A percentile compares a stretch with the other conserved stretches of the same genome.
phyloP scores from a whole-genome alignment of 2,329 filamentous ascomycete species.

The Tolypocladium pustulatum region DNA sequence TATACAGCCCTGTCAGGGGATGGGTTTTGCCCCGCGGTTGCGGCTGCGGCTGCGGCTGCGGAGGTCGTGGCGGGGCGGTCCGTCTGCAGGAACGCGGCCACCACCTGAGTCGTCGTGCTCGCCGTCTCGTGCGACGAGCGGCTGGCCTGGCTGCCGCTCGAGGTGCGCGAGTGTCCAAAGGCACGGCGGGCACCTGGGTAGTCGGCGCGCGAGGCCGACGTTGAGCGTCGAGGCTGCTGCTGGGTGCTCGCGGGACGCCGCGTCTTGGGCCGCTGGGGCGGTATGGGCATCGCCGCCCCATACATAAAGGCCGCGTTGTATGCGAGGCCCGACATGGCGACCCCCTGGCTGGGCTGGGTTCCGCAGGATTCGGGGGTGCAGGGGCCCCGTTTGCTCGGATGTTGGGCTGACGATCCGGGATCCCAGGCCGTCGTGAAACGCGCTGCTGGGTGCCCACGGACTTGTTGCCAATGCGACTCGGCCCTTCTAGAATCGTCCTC shows the following conservation, averaged over 20 bases:
- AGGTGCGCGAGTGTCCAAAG: conserved; percentile 17
- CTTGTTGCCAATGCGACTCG: background rate
- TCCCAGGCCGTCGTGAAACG: background rate
- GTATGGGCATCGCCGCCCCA: conserved; percentile 15
- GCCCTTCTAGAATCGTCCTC: background rate
- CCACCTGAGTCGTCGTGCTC: background rate
- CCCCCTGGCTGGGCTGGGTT: conserved; percentile 1
- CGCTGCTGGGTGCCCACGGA: background rate
- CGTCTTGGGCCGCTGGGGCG: conserved; percentile 1
- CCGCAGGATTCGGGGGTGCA: background rate
- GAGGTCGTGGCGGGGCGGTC: conserved; percentile 16
- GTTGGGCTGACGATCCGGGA: background rate
- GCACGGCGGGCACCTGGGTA: background rate
- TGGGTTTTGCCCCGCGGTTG: conserved; percentile 1
- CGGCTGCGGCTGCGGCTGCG: conserved; percentile 10
- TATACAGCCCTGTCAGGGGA: background rate
- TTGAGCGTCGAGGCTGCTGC: conserved; percentile 5
- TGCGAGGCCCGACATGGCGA: conserved; percentile 1
- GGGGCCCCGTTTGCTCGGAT: background rate
- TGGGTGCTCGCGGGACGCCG: conserved; percentile 1
- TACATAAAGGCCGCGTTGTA: conserved; percentile 4
- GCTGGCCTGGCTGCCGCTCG: conserved; percentile 17
- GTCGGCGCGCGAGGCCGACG: conserved; percentile 3
- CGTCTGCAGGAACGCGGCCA: conserved; percentile 9
- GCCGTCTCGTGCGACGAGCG: conserved; percentile 10